phyloP scores from a whole-genome alignment of 495 filamentous ascomycete genomes.

The Penicillium pancosmium region DNA sequence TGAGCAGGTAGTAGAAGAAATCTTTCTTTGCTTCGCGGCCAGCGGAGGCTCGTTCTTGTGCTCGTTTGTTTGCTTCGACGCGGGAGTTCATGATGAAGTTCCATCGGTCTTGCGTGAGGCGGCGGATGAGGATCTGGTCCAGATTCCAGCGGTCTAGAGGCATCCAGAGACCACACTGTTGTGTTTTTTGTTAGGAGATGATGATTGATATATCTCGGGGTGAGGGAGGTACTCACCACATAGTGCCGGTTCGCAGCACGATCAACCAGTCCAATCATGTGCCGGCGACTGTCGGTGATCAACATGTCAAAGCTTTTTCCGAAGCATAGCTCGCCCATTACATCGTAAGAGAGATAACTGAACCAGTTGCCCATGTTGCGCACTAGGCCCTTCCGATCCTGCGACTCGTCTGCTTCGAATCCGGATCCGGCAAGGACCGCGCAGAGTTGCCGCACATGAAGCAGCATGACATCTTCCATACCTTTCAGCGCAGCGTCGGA shows the following conservation, averaged over 20 bases:
- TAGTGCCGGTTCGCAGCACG: conserved; percentile 56
- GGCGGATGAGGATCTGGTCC: conserved; percentile 61
- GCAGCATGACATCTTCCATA: conserved; percentile 54
- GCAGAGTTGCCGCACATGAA: conserved; percentile 53
- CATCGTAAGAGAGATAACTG: conserved; percentile 55
- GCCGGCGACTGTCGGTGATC: conserved; percentile 40
- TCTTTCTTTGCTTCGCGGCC: conserved; percentile 65
- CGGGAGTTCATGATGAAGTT: conserved; percentile 64
- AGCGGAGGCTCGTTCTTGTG: conserved; percentile 46
- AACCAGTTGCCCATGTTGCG: conserved; percentile 55
- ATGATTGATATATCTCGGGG: not conserved
- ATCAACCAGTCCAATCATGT: conserved; percentile 53
- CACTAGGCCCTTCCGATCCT: conserved; percentile 30
- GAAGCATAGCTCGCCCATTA: conserved; percentile 56
- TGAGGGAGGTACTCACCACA: conserved; percentile 41
- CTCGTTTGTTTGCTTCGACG: conserved; percentile 57
- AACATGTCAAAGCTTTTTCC: conserved; percentile 62
- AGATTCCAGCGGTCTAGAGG: conserved; percentile 56
- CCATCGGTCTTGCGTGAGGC: conserved; percentile 58
- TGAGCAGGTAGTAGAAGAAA: conserved; percentile 61
- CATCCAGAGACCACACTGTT: conserved; percentile 61
- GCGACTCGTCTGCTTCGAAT: conserved; percentile 9
- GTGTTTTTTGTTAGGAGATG: not conserved
- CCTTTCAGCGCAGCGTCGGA: conserved; percentile 53
- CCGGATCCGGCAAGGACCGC: conserved; percentile 30